phyloP scores from a whole-genome alignment of 2,329 filamentous ascomycete genomes.

The Penicillium palitans region DNA sequence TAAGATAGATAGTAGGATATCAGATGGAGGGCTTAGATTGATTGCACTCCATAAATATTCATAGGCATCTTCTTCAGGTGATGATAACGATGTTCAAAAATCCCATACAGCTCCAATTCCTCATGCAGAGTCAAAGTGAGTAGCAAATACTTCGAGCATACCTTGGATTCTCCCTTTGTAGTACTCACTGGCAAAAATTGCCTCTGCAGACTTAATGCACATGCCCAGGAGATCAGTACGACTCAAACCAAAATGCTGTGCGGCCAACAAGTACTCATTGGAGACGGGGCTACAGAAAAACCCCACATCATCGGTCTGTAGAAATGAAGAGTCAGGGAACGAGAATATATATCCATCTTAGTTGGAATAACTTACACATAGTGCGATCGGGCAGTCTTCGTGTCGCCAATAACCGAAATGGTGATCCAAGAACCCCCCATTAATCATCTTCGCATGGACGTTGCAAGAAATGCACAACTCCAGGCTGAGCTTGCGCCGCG shows the following conservation, averaged over 20 bases:
- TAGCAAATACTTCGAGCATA: slow-evolving; percentile 27
- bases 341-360: neutral
- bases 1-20: too few species aligned
- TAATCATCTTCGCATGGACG: slow-evolving; percentile 71
- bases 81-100: neutral
- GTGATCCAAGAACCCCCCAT: slow-evolving; percentile 65
- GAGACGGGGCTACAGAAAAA: slow-evolving; percentile 75
- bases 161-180: slow-evolving; percentile 51
- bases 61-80: neutral
- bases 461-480: slow-evolving; percentile 82
- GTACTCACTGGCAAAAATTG: slow-evolving; percentile 65
- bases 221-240: slow-evolving; percentile 53
- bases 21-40: too few species aligned
- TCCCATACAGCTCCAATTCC: neutral
- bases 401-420: slow-evolving; percentile 75
- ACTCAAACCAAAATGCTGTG: slow-evolving; percentile 65
- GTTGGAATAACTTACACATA: slow-evolving; percentile 61
- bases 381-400: slow-evolving; percentile 60
- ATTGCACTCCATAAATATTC: too few species aligned
- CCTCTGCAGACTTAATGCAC: slow-evolving; percentile 61
- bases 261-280: slow-evolving; percentile 73
- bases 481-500: slow-evolving; percentile 58
- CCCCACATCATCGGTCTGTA: slow-evolving; percentile 78
- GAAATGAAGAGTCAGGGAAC: neutral
- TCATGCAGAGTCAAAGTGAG: slow-evolving; percentile 1